phyloP scores from a whole-genome alignment of 352 stramenopile genomes.

The Elongisporangium undulatum region DNA sequence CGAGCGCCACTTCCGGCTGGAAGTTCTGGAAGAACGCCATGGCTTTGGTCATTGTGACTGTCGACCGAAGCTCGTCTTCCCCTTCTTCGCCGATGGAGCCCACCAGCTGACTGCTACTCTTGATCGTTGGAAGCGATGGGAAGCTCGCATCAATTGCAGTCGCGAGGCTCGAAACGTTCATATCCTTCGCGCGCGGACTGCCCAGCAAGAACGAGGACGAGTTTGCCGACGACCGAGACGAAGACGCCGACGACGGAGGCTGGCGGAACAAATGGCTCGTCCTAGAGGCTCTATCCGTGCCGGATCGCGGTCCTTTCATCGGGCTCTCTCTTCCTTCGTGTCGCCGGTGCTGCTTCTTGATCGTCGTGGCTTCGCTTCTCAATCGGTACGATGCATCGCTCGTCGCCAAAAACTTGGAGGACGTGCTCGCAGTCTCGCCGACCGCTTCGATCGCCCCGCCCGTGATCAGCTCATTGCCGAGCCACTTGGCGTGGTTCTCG shows the following conservation, averaged over 20 bases:
- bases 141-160: conserved; percentile 27
- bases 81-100: background rate
- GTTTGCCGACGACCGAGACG: conserved; percentile 2
- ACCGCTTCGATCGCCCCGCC: conserved; percentile 42
- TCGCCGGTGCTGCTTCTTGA: conserved; percentile 9
- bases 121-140: conserved; percentile 1
- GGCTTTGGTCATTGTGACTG: background rate
- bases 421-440: background rate
- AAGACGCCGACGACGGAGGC: conserved; percentile 1
- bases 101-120: background rate
- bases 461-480: conserved; percentile 65
- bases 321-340: background rate
- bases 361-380: conserved; percentile 30
- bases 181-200: conserved; percentile 12
- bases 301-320: background rate
- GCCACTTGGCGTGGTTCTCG: conserved; percentile 62
- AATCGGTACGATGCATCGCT: conserved; percentile 34
- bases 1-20: conserved; percentile 44
- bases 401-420: conserved; percentile 12
- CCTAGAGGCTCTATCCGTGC: background rate
- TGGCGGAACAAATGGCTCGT: background rate
- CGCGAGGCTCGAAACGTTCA: conserved; percentile 25
- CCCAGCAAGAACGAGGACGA: background rate
- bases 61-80: conserved; percentile 44
- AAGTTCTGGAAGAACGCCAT: conserved; percentile 48